phyloP scores from a whole-genome alignment of 208 protist species.

The Leishmania lainsoni region DNA sequence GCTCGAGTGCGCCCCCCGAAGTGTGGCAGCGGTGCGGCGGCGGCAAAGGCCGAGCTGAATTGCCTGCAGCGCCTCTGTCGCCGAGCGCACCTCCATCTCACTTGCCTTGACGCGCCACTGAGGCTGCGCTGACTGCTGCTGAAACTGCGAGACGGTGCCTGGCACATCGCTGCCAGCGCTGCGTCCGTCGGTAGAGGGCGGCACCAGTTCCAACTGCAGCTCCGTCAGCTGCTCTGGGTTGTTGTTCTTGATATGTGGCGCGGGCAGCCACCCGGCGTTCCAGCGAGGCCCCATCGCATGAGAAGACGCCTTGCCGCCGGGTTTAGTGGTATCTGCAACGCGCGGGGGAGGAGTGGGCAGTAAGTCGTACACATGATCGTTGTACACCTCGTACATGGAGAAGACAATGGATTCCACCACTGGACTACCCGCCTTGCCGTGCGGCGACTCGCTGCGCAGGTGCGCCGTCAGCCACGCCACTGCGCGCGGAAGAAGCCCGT shows the following conservation, averaged over 20 bases:
- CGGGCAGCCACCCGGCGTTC: slow-evolving; percentile 28
- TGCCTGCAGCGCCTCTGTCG: slow-evolving; percentile 21
- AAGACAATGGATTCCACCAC: slow-evolving; percentile 36
- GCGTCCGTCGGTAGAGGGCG: background rate
- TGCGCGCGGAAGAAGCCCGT: slow-evolving; percentile 44
- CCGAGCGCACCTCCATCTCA: slow-evolving; percentile 30
- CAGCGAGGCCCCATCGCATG: slow-evolving; percentile 25
- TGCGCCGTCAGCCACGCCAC: slow-evolving; percentile 49
- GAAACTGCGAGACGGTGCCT: slow-evolving; percentile 17
- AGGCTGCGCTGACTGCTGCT: slow-evolving; percentile 12
- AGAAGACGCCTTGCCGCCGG: background rate
- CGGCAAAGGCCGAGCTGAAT: slow-evolving; percentile 29
- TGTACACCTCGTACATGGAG: slow-evolving; percentile 54
- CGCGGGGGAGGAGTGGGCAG: slow-evolving; percentile 11
- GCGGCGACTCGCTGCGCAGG: slow-evolving; percentile 1
- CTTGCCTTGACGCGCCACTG: slow-evolving; percentile 31
- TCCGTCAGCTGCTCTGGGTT: slow-evolving; percentile 29
- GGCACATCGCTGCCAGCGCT: slow-evolving; percentile 1
- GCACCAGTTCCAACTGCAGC: slow-evolving; percentile 33
- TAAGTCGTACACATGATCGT: slow-evolving; percentile 46
- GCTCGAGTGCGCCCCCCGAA: slow-evolving; percentile 32
- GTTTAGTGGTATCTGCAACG: background rate
- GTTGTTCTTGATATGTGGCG: slow-evolving; percentile 31
- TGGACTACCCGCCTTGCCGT: background rate
- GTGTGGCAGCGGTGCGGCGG: slow-evolving; percentile 25